A percentile compares a stretch with the other conserved stretches of the same genome.
These are phyloP conservation scores for Balamuthia mandrillaris DNA, from an alignment of 208 protist genomes.

Conservation along the genomic window DNA sequence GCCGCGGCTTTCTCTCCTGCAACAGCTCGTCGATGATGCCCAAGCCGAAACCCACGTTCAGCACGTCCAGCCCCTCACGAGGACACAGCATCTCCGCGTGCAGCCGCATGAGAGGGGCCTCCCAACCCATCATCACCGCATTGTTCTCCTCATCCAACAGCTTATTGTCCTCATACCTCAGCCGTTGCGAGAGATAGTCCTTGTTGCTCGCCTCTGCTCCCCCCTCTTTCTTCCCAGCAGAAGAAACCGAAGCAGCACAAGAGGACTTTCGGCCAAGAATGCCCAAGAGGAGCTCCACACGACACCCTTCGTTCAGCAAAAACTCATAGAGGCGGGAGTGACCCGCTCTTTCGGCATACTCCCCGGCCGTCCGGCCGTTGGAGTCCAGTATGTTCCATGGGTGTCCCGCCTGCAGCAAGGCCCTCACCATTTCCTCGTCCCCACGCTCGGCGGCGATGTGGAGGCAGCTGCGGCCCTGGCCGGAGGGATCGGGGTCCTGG, in stretches of 20 bases:
- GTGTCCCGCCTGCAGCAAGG: neutral
- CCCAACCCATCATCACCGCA: constrained; percentile 51
- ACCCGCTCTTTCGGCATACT: neutral
- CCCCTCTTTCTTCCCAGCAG: neutral
- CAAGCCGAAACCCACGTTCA: constrained; percentile 42
- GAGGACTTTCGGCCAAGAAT: too few relatives aligned
- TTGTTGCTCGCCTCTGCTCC: neutral
- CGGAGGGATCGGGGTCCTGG: too few relatives aligned
- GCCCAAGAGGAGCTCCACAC: too few relatives aligned
- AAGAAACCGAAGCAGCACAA: too few relatives aligned
- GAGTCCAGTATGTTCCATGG: constrained; percentile 32
- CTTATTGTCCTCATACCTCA: constrained; percentile 28
- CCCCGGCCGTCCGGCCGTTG: neutral
- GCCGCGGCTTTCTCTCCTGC: neutral
- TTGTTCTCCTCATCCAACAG: constrained; percentile 36
- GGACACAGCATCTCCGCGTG: constrained; percentile 22
- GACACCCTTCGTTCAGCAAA: constrained; percentile 12
- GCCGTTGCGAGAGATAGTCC: neutral
- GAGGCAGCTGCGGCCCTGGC: too few relatives aligned
- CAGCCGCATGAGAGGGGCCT: constrained; percentile 38
- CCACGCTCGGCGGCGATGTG: too few relatives aligned
- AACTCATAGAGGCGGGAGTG: constrained; percentile 18
- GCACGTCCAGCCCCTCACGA: constrained; percentile 31
- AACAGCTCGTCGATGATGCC: constrained; percentile 42
- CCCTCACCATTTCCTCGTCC: neutral